phyloP scores from a whole-genome alignment of 176 grass and related monocot genomes.

The Olyra latifolia region DNA sequence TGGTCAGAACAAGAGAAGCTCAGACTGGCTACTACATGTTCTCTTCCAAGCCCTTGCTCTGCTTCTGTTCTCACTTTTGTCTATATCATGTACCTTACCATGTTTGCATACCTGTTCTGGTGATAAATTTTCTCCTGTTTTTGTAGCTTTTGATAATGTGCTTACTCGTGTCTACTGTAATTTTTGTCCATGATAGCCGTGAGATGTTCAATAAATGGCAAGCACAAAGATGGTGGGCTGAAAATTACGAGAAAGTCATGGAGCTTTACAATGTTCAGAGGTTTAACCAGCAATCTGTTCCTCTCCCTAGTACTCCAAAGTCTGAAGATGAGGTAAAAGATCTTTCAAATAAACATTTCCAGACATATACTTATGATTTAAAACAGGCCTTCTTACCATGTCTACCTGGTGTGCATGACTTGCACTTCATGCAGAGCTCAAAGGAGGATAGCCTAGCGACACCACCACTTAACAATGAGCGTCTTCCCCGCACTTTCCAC shows the following conservation, averaged over 20 bases:
- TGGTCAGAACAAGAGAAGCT: background rate
- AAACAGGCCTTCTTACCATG: slow-evolving; percentile 16
- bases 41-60: background rate
- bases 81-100: background rate
- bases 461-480: slow-evolving; percentile 48
- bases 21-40: background rate
- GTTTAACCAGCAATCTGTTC: slow-evolving; percentile 59
- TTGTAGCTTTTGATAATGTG: background rate
- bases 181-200: slow-evolving; percentile 44
- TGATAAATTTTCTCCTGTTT: background rate
- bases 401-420: background rate
- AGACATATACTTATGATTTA: background rate
- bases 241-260: slow-evolving; percentile 92
- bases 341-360: background rate
- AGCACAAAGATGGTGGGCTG: slow-evolving; percentile 90
- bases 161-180: background rate
- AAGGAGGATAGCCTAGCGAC: slow-evolving; percentile 62
- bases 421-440: slow-evolving; percentile 45
- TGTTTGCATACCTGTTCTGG: background rate
- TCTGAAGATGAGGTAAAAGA: slow-evolving; percentile 56
- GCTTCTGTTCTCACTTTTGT: slow-evolving; percentile 2
- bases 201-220: slow-evolving; percentile 86
- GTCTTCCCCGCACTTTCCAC: slow-evolving; percentile 37
- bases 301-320: slow-evolving; percentile 56
- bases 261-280: slow-evolving; percentile 89